Percentiles rank a stretch among this genome's conserved stretches.
These are phyloP conservation scores for Wickerhamiella alocasiicola DNA, from an alignment of 805 yeast species.

Conservation along the genomic window DNA sequence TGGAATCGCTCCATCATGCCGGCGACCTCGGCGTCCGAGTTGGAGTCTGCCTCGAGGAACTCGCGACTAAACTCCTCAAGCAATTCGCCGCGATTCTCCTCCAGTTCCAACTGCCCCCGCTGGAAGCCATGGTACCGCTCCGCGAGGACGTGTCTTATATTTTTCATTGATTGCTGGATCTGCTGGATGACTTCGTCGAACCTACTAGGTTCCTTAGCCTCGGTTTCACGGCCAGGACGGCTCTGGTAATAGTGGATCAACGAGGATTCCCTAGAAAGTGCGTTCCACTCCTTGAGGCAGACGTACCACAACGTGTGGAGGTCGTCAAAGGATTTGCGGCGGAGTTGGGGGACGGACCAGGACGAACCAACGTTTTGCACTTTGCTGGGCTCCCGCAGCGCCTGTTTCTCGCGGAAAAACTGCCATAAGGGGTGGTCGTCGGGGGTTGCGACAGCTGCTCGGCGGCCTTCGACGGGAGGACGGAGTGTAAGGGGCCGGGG, in stretches of 20 bases:
- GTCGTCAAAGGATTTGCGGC: constrained; percentile 86
- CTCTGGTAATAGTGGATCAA: constrained; percentile 33
- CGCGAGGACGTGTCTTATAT: constrained; percentile 73
- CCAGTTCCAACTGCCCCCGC: constrained; percentile 36
- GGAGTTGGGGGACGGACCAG: constrained; percentile 80
- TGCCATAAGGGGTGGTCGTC: constrained; percentile 94
- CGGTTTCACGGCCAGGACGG: constrained; percentile 19
- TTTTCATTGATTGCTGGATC: constrained; percentile 54
- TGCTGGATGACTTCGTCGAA: constrained; percentile 30
- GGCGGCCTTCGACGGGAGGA: constrained; percentile 77
- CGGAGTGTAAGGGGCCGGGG: constrained; percentile 47
- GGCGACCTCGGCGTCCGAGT: constrained; percentile 46
- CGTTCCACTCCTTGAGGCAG: constrained; percentile 70
- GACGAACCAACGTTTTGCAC: constrained; percentile 39
- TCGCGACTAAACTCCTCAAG: constrained; percentile 44
- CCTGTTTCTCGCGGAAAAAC: constrained; percentile 57
- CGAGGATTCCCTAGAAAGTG: constrained; percentile 61
- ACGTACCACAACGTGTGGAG: constrained; percentile 85
- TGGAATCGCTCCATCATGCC: constrained; percentile 69
- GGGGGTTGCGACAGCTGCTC: constrained; percentile 52
- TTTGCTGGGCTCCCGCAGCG: constrained; percentile 47
- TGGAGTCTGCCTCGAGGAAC: constrained; percentile 44
- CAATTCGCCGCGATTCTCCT: constrained; percentile 34
- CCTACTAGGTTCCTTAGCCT: constrained; percentile 13
- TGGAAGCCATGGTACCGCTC: constrained; percentile 70